A percentile compares a stretch with the other conserved stretches of the same genome.
Conservation (phyloP, 306 rosid species). For the Medicago arabica region DNA sequence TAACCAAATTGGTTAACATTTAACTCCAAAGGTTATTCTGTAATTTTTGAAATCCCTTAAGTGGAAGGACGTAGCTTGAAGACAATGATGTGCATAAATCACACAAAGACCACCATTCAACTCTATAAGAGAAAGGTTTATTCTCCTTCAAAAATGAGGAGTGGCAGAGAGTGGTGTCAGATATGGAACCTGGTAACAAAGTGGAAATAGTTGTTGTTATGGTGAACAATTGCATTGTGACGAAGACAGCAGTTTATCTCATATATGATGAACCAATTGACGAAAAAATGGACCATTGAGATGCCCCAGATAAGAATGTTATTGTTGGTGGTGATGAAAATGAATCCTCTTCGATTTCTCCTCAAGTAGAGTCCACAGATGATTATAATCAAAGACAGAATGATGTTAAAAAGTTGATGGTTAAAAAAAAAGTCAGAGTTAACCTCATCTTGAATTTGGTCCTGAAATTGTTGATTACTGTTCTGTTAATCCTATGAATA, state of each 20-base stretch:
- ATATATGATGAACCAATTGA: neutral
- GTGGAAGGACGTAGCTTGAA: too few species aligned
- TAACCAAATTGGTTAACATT: constrained; percentile 34
- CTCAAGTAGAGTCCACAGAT: neutral
- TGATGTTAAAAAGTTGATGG: neutral
- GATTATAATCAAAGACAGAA: neutral
- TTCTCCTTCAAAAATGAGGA: constrained; percentile 24
- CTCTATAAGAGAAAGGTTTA: constrained; percentile 21
- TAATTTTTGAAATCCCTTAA: too few species aligned
- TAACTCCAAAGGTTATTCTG: too few species aligned
- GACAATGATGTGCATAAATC: neutral
- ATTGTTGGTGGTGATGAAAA: too few species aligned
- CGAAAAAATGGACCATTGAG: neutral
- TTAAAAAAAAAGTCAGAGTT: too few species aligned
- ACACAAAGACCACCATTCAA: constrained; percentile 26
- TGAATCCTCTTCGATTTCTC: neutral
- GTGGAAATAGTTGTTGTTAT: constrained; percentile 19
- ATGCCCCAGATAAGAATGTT: neutral
- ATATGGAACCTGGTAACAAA: constrained; percentile 20
- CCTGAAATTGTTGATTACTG: too few species aligned
- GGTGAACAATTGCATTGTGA: neutral
- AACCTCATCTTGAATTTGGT: too few species aligned
- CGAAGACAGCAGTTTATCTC: constrained; percentile 25
- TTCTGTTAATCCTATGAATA: too few species aligned
- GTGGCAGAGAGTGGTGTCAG: constrained; percentile 28